Evolutionary conservation across 2,329 filamentous ascomycete species (phyloP), one percentile per base, ranked within the genome.

Genomic region (Fusarium haematococcum): DNA sequence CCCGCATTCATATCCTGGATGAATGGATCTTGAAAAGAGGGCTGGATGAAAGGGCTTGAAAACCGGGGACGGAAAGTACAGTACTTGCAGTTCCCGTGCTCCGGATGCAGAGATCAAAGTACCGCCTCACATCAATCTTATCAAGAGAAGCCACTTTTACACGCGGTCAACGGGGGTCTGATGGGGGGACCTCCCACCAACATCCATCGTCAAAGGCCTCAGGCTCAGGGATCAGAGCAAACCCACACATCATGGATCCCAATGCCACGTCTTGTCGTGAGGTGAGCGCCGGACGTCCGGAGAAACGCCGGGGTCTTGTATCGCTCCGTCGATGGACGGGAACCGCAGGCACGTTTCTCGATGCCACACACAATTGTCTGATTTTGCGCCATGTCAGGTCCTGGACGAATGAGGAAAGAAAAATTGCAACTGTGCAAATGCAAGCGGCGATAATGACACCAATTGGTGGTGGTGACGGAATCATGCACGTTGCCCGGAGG

Each of bases 281-380:
- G 9, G 14, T 23, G 39, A 45, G 43, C n/a, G 45, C 58, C 73
- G 76, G 74, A 61, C 69, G 59, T 59, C 72, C 72, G 75, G 75
- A 76, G 75, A 76, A 69, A 73, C 61, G 64, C 75, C 73, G 76
- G 62, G 39, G 45, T 39, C 23, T 45, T 45, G 41, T 57, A 45
- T 63, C 30, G 30, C 50, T 33, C 56, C 54, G 71, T 64, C 41
- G 33, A 25, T 56, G 45, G 25, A 41, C 45, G 48, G 45, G 45
- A 27, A 32, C 59, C n/a, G 59, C 32, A 20, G 32, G 35, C 39
- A 30, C 41, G 20, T 25, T 23, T 62, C 20, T 62, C n/a, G 60
- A 54, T 27, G 32, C 50, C n/a, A 27, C 37, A 33, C 37, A 65
- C 62, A 30, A 30, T 57, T 57, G 37, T 57, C 48, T 23, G 8